A percentile compares a stretch with the other conserved stretches of the same genome.
Conservation (phyloP, 2,329 filamentous ascomycete species). For the Fusarium chaquense region DNA sequence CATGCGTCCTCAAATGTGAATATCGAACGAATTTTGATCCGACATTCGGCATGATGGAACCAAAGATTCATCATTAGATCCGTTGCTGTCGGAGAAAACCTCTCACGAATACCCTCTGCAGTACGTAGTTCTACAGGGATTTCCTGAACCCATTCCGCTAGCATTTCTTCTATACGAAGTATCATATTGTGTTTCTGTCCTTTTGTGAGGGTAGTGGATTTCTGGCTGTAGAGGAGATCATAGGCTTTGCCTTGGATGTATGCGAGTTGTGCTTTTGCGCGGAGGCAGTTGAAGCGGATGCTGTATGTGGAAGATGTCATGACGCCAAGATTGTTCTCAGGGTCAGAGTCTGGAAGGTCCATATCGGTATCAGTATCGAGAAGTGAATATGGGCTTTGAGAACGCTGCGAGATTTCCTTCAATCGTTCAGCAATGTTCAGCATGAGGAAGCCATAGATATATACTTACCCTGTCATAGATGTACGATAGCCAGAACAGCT, state of each 20-base stretch:
- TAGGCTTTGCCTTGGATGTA: conserved; percentile 39
- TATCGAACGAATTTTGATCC: conserved; percentile 31
- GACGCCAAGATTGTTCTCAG: conserved; percentile 28
- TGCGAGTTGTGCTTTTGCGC: conserved; percentile 30
- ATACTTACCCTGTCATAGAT: conserved; percentile 48
- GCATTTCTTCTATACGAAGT: conserved; percentile 14
- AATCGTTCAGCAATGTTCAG: neutral
- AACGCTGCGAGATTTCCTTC: conserved; percentile 53
- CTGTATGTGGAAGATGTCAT: conserved; percentile 10
- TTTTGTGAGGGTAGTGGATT: neutral
- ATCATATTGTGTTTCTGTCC: conserved; percentile 1
- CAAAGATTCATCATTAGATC: conserved; percentile 26
- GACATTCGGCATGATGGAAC: conserved; percentile 36
- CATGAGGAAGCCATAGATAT: rapidly evolving
- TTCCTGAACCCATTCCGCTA: conserved; percentile 26
- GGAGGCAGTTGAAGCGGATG: conserved; percentile 31
- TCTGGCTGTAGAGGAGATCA: conserved; percentile 34
- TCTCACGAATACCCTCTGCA: neutral
- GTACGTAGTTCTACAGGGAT: conserved; percentile 24
- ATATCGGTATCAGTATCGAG: conserved; percentile 54
- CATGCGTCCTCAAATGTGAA: conserved; percentile 39
- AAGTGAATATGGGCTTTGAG: conserved; percentile 52
- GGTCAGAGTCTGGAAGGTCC: conserved; percentile 31
- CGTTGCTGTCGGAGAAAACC: neutral
- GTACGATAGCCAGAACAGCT: conserved; percentile 55